These are phyloP conservation scores for Spencermartinsiella ligniputridi DNA, from an alignment of 1,139 yeast species.

Conservation along the genomic window DNA sequence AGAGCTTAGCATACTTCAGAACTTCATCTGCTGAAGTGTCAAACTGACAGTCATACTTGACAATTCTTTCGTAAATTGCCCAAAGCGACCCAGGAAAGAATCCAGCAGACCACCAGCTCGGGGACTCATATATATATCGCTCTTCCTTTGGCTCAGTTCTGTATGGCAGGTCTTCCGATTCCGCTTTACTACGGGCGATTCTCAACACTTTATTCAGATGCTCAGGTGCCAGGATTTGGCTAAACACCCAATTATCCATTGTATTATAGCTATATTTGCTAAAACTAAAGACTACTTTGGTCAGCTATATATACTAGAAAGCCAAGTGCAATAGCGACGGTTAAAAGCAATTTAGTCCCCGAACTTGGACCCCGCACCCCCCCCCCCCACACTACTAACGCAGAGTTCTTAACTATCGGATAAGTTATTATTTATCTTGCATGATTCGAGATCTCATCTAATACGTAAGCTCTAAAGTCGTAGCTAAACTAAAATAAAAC, in stretches of 20 bases:
- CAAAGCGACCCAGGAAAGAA: conserved; percentile 30
- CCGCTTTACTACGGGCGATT: not conserved
- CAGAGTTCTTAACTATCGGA: no score
- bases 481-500: no score
- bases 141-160: conserved; percentile 4
- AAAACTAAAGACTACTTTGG: no score
- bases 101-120: conserved; percentile 28
- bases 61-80: conserved; percentile 24
- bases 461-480: no score
- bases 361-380: no score
- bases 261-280: no score
- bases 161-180: conserved; percentile 4
- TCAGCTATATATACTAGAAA: no score
- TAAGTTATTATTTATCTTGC: no score
- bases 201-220: not conserved
- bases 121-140: conserved; percentile 19
- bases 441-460: no score
- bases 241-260: not conserved
- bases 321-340: no score
- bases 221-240: not conserved
- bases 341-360: no score
- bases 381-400: no score
- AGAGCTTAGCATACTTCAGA: conserved; percentile 21
- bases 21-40: not conserved
- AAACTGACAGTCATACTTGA: not conserved